Conservation (phyloP, 176 grass and related monocot genomes). For the Chrysopogon serrulatus region DNA sequence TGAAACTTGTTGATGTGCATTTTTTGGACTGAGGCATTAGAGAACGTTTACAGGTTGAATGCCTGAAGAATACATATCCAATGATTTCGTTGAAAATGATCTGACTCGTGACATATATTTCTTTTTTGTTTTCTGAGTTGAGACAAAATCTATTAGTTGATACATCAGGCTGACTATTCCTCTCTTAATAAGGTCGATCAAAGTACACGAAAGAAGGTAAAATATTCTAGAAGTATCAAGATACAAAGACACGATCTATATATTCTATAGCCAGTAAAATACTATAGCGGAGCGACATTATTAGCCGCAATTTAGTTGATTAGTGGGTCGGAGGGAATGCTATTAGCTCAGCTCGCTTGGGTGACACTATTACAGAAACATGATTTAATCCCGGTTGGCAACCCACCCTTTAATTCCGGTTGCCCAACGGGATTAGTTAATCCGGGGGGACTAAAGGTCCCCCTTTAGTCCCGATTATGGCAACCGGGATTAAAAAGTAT, state of each 20-base stretch:
- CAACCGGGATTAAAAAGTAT: too few species aligned
- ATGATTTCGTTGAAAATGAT: not conserved
- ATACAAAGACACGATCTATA: conserved; percentile 3
- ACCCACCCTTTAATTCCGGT: too few species aligned
- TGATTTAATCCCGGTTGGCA: too few species aligned
- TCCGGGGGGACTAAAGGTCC: too few species aligned
- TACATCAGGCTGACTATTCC: not conserved
- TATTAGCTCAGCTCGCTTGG: not conserved
- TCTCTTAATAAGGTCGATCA: not conserved
- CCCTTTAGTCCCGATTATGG: too few species aligned
- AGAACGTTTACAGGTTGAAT: not conserved
- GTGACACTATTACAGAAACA: too few species aligned
- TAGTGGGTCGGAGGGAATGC: not conserved
- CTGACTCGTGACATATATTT: not conserved
- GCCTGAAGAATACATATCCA: not conserved
- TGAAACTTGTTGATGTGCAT: not conserved
- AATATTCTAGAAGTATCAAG: conserved; percentile 27
- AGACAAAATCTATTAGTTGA: not conserved
- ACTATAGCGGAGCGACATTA: not conserved
- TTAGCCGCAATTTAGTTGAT: not conserved
- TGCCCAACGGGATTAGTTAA: too few species aligned
- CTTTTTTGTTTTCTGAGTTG: not conserved
- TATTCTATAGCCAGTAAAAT: not conserved
- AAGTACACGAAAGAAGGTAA: not conserved
- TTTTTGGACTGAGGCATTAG: not conserved